Conservation (phyloP, 1,284 basidiomycete genomes). For the Cutaneotrichosporon arboriforme region DNA sequence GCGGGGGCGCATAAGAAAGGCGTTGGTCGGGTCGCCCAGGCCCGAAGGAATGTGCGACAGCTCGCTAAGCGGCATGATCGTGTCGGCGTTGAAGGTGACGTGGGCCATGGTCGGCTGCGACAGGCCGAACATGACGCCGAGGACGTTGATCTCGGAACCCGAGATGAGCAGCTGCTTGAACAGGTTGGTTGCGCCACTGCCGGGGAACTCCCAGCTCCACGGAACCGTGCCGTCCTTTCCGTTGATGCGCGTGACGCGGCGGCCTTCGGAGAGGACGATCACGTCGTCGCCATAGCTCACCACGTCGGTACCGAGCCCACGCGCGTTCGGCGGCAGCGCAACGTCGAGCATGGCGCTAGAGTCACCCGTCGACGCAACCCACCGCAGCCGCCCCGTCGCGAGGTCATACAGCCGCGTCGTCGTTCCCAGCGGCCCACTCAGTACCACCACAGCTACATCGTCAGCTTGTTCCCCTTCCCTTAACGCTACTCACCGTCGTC, state of each 20-base stretch:
- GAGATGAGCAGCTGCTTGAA: conserved; percentile 60
- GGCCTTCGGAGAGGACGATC: conserved; percentile 35
- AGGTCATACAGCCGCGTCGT: conserved; percentile 66
- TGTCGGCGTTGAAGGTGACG: conserved; percentile 57
- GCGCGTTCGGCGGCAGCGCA: conserved; percentile 13
- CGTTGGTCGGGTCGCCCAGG: conserved; percentile 45
- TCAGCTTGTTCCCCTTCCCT: not conserved
- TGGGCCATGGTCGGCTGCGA: conserved; percentile 63
- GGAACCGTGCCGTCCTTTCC: conserved; percentile 23
- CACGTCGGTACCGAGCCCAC: conserved; percentile 51
- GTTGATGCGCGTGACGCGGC: conserved; percentile 31
- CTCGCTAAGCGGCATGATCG: conserved; percentile 55
- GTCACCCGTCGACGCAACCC: conserved; percentile 56
- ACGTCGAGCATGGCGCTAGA: conserved; percentile 30
- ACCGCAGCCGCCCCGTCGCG: conserved; percentile 61
- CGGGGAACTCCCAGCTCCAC: conserved; percentile 40
- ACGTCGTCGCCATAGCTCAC: conserved; percentile 39
- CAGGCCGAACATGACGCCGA: conserved; percentile 62
- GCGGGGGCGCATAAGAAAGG: conserved; percentile 27
- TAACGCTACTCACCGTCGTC: conserved; percentile 54
- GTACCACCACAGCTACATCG: conserved; percentile 58
- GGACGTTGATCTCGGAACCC: conserved; percentile 57
- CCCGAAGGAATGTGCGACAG: conserved; percentile 57
- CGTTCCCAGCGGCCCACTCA: conserved; percentile 70
- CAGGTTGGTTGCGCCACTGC: conserved; percentile 54